Conservation (phyloP, 1,284 basidiomycete species). For the Ceratorhiza oryzae-sativae region DNA sequence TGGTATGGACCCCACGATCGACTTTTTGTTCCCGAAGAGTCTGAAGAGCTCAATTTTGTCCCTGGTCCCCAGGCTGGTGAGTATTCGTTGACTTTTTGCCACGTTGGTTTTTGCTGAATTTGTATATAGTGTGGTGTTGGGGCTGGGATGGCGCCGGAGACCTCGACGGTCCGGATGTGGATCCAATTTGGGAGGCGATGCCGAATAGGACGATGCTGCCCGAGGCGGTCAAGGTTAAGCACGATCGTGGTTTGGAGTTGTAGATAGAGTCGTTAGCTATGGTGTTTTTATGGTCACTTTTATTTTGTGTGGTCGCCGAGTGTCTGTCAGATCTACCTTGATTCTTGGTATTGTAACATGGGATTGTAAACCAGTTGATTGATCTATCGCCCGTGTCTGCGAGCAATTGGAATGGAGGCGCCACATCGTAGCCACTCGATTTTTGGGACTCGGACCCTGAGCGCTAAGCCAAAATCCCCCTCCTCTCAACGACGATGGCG, state of each 20-base stretch:
- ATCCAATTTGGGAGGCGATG: constrained; percentile 93
- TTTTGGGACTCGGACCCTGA: neutral
- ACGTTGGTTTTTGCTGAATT: constrained; percentile 16
- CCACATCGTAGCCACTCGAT: neutral
- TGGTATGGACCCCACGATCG: constrained; percentile 97
- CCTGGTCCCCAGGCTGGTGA: constrained; percentile 86
- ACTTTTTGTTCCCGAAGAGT: constrained; percentile 87
- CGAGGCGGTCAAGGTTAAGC: constrained; percentile 74
- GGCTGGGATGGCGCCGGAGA: constrained; percentile 98
- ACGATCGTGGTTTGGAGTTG: constrained; percentile 62
- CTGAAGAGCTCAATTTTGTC: constrained; percentile 73
- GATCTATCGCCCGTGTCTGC: neutral
- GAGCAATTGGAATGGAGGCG: neutral
- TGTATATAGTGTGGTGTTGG: constrained; percentile 89
- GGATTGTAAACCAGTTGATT: constrained; percentile 10
- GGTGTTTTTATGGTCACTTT: neutral
- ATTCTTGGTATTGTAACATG: neutral
- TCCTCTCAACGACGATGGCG: constrained; percentile 10
- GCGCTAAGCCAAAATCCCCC: constrained; percentile 3
- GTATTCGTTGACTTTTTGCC: constrained; percentile 48
- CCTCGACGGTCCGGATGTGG: constrained; percentile 91
- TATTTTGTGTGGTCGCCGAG: neutral
- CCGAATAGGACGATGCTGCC: constrained; percentile 67
- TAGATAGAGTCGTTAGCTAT: neutral
- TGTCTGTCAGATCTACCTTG: neutral